These are phyloP conservation scores for Monosporascus ibericus DNA, from an alignment of 2,329 filamentous ascomycete species.

Conservation along the genomic window DNA sequence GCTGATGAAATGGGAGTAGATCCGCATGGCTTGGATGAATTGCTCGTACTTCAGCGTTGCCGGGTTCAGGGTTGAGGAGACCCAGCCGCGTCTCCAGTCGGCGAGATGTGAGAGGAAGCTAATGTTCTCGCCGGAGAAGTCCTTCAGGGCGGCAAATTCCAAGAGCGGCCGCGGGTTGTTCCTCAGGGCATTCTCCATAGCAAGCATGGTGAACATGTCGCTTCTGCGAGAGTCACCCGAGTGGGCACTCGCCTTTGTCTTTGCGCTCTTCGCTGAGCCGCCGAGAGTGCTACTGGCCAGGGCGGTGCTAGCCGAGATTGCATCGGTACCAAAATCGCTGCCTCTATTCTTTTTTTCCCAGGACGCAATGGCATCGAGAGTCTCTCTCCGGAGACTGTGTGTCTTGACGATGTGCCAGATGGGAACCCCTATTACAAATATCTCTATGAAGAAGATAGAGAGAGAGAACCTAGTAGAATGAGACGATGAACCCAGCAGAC, in stretches of 20 bases:
- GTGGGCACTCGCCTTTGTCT: slow-evolving; percentile 4
- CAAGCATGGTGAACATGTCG: slow-evolving; percentile 21
- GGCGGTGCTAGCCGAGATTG: slow-evolving; percentile 21
- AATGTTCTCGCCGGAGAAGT: slow-evolving; percentile 55
- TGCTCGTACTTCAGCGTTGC: slow-evolving; percentile 1
- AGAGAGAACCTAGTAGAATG: slow-evolving; percentile 41
- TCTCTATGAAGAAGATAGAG: slow-evolving; percentile 57
- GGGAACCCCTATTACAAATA: slow-evolving; percentile 58
- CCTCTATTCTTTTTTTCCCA: slow-evolving; percentile 39
- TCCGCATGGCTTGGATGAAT: slow-evolving; percentile 12
- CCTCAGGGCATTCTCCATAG: slow-evolving; percentile 42
- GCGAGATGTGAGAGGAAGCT: slow-evolving; percentile 44
- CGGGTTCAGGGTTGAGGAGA: background rate
- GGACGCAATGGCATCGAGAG: slow-evolving; percentile 41
- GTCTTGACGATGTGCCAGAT: slow-evolving; percentile 49
- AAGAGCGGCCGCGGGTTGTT: slow-evolving; percentile 41
- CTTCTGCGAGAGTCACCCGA: slow-evolving; percentile 8
- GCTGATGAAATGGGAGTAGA: slow-evolving; percentile 23
- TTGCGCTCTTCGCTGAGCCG: slow-evolving; percentile 9
- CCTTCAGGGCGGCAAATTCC: slow-evolving; percentile 45
- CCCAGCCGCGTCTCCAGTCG: slow-evolving; percentile 33
- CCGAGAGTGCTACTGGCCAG: slow-evolving; percentile 3
- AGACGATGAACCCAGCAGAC: background rate
- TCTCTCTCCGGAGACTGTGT: slow-evolving; percentile 39
- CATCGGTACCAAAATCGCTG: slow-evolving; percentile 24